Conservation (phyloP, 2,329 filamentous ascomycete genomes). For the Ophiostoma ulmi region DNA sequence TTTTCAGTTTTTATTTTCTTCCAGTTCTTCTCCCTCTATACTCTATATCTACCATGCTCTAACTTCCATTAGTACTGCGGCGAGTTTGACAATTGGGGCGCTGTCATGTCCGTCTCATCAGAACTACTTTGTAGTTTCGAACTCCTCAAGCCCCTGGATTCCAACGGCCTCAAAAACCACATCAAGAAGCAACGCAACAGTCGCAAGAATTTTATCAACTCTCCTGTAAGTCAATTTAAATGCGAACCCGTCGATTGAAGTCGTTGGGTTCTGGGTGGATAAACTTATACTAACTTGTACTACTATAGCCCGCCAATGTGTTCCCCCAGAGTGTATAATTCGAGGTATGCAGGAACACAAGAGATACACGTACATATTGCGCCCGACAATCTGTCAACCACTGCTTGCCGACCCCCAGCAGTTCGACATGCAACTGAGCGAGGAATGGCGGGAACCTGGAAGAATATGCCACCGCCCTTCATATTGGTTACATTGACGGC, state of each 20-base stretch:
- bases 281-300: constrained; percentile 16
- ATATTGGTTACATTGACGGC: neutral
- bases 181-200: constrained; percentile 98
- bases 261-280: neutral
- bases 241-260: neutral
- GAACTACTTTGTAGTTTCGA: constrained; percentile 97
- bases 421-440: neutral
- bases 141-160: constrained; percentile 91
- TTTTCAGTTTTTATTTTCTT: neutral
- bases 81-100: constrained; percentile 98
- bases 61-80: constrained; percentile 70
- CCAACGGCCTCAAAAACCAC: constrained; percentile 91
- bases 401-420: neutral
- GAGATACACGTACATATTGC: neutral
- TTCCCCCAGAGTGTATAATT: constrained; percentile 52
- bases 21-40: neutral
- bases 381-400: neutral
- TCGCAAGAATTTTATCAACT: constrained; percentile 91
- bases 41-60: neutral
- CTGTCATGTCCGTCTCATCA: constrained; percentile 93
- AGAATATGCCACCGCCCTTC: neutral
- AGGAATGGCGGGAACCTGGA: neutral
- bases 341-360: neutral
- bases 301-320: constrained; percentile 47
- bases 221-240: constrained; percentile 64